phyloP scores from a whole-genome alignment of 2,329 filamentous ascomycete species.

The Diaporthe sp. region DNA sequence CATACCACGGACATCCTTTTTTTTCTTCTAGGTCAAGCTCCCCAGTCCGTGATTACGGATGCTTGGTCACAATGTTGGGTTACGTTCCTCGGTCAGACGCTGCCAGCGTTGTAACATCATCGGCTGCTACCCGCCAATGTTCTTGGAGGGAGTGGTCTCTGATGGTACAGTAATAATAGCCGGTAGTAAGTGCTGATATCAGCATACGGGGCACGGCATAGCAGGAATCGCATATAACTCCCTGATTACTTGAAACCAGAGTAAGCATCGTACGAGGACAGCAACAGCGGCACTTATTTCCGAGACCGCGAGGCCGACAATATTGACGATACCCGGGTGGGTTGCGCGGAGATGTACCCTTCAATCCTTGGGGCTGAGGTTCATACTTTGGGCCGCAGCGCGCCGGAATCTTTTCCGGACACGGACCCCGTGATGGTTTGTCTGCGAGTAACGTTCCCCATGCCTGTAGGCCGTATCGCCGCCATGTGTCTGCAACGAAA shows the following conservation, averaged over 20 bases:
- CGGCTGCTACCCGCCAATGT: slow-evolving; percentile 28
- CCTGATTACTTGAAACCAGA: neutral
- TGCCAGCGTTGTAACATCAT: slow-evolving; percentile 23
- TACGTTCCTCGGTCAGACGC: slow-evolving; percentile 18
- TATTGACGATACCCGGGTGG: neutral
- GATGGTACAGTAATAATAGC: neutral
- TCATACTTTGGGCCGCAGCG: neutral
- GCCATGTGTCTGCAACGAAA: neutral
- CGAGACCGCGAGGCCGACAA: neutral
- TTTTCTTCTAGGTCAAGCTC: neutral
- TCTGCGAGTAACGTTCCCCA: neutral
- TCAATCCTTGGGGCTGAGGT: neutral
- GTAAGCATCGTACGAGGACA: neutral
- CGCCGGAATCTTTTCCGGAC: slow-evolving; percentile 24
- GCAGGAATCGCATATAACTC: neutral
- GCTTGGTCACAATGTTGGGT: slow-evolving; percentile 26
- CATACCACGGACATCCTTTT: neutral
- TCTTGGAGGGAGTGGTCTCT: neutral
- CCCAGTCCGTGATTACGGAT: slow-evolving; percentile 5
- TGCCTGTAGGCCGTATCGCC: slow-evolving; percentile 4
- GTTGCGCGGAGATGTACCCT: neutral
- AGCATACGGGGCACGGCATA: slow-evolving; percentile 1
- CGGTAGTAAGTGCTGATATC: slow-evolving; percentile 8
- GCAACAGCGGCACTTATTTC: neutral
- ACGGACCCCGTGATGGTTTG: slow-evolving; percentile 27